These are phyloP conservation scores for Hyaloperonospora brassicae DNA, from an alignment of 352 stramenopile species.

Conservation along the genomic window DNA sequence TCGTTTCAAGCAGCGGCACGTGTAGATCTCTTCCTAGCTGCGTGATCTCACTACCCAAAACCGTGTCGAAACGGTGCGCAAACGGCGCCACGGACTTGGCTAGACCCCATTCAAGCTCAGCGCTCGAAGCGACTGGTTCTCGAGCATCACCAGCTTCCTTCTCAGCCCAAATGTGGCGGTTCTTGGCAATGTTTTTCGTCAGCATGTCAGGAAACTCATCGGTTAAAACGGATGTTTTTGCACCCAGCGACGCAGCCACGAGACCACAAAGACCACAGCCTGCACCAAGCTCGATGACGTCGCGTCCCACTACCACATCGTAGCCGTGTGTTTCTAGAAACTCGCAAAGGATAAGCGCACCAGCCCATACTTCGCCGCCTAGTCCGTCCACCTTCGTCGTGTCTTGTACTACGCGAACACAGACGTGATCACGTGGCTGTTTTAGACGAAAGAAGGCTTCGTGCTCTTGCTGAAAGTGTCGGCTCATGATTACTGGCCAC, in stretches of 20 bases:
- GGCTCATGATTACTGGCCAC: no score
- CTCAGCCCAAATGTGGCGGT: constrained; percentile 23
- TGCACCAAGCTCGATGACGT: constrained; percentile 50
- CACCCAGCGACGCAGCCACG: constrained; percentile 33
- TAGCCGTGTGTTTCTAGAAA: constrained; percentile 31
- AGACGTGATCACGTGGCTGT: constrained; percentile 9
- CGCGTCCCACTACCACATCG: constrained; percentile 18
- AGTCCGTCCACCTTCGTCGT: constrained; percentile 46
- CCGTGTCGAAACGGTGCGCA: constrained; percentile 34
- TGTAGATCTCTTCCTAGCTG: constrained; percentile 42
- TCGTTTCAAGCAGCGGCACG: constrained; percentile 33
- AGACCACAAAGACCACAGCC: constrained; percentile 50
- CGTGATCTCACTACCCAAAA: constrained; percentile 58
- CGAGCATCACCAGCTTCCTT: constrained; percentile 2
- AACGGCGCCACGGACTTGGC: constrained; percentile 26
- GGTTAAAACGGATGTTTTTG: constrained; percentile 29
- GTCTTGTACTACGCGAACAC: constrained; percentile 41
- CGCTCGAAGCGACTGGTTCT: constrained; percentile 18
- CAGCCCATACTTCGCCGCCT: constrained; percentile 52
- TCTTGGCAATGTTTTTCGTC: constrained; percentile 34
- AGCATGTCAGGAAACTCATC: constrained; percentile 55
- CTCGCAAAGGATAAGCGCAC: constrained; percentile 43
- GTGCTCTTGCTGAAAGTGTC: constrained; percentile 25
- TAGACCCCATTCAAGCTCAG: constrained; percentile 32
- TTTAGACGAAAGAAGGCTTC: constrained; percentile 25